Evolutionary conservation across 169 alveolate genomes (phyloP).

Genomic region (Plasmodium malariae): DNA sequence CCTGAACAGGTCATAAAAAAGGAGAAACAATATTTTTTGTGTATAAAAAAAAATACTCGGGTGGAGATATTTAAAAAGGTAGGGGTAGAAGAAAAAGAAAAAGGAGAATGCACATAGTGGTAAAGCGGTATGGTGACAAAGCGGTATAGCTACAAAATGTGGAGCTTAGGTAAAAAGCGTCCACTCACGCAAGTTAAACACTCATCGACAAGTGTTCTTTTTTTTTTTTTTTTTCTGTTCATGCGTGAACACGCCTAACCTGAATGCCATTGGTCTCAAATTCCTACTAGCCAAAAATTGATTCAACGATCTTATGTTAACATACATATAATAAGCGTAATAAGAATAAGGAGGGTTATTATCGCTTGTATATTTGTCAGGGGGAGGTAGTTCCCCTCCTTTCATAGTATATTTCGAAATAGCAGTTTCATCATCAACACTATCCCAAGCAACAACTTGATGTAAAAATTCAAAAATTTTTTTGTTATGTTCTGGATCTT

Average conservation of each 20-base stretch:
- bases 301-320: conserved; percentile 90
- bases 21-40: too few species aligned
- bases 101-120: too few species aligned
- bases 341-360: conserved; percentile 94
- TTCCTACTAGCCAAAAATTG: conserved; percentile 88
- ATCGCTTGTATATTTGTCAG: conserved; percentile 86
- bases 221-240: too few species aligned
- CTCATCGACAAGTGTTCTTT: not conserved
- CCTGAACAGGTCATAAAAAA: conserved; percentile 77
- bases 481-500: conserved; percentile 88
- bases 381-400: conserved; percentile 84
- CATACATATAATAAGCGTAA: conserved; percentile 93
- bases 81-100: not conserved
- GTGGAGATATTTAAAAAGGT: too few species aligned
- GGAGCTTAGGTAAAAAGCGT: too few species aligned
- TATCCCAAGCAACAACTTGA: conserved; percentile 89
- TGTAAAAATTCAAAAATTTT: conserved; percentile 79
- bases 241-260: too few species aligned
- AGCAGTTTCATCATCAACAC: conserved; percentile 90
- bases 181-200: too few species aligned
- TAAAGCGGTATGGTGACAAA: too few species aligned
- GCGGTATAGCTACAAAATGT: too few species aligned
- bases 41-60: too few species aligned
- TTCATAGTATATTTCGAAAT: conserved; percentile 75
- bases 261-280: conserved; percentile 87